Conservation (phyloP, 1,139 yeast genomes). For the Geotrichum candidum region DNA sequence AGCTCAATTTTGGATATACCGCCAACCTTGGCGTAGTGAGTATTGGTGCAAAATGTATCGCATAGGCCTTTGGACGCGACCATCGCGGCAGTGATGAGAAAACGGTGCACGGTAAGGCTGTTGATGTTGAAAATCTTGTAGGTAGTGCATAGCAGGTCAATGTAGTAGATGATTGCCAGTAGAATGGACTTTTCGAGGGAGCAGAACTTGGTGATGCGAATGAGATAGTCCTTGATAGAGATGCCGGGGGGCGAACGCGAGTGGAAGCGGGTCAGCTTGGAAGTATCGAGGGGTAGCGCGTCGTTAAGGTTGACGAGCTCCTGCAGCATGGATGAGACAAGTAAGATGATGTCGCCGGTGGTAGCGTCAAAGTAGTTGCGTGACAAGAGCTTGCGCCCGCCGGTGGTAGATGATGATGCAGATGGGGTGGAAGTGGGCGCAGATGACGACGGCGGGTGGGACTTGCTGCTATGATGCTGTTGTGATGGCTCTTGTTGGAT, state of each 20-base stretch:
- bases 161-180: slow-evolving; percentile 76
- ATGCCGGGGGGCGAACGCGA: slow-evolving; percentile 89
- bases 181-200: slow-evolving; percentile 77
- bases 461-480: background rate
- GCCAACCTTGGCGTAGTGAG: slow-evolving; percentile 93
- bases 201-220: slow-evolving; percentile 76
- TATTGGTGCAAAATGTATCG: slow-evolving; percentile 89
- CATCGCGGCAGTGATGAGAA: slow-evolving; percentile 82
- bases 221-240: slow-evolving; percentile 68
- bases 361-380: slow-evolving; percentile 59
- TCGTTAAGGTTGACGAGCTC: slow-evolving; percentile 69
- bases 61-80: slow-evolving; percentile 89
- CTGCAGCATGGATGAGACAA: slow-evolving; percentile 74
- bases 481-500: background rate
- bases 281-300: slow-evolving; percentile 39
- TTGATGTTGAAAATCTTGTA: slow-evolving; percentile 78
- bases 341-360: slow-evolving; percentile 58
- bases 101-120: slow-evolving; percentile 89
- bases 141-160: slow-evolving; percentile 73
- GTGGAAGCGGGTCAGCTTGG: slow-evolving; percentile 75
- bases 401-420: background rate
- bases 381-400: slow-evolving; percentile 41
- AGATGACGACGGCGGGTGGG: background rate
- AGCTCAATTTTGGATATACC: slow-evolving; percentile 84
- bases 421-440: background rate